These are phyloP conservation scores for Berberis vulgaris DNA, from an alignment of 164 flowering plant species.

Conservation along the genomic window DNA sequence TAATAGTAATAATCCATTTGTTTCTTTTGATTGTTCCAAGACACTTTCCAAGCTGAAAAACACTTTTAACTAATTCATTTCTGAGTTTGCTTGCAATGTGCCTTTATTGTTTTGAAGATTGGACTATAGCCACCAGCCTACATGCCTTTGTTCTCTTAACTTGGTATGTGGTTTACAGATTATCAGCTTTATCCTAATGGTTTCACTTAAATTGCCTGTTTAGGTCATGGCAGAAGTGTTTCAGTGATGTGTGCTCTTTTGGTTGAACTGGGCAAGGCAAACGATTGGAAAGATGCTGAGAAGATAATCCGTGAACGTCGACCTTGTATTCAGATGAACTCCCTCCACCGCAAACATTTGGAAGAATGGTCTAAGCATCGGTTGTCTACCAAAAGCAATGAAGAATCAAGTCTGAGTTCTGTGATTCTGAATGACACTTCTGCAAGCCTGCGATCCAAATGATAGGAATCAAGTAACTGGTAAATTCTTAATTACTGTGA, in stretches of 20 bases:
- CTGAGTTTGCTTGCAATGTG: no score
- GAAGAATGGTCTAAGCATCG: slow-evolving; percentile 82
- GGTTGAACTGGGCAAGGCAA: slow-evolving; percentile 69
- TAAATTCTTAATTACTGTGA: neutral
- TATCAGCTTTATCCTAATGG: neutral
- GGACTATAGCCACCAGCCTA: no score
- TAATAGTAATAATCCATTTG: no score
- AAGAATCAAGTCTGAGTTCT: slow-evolving; percentile 18
- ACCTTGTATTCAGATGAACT: slow-evolving; percentile 64
- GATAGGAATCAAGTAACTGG: neutral
- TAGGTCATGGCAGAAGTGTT: slow-evolving; percentile 96
- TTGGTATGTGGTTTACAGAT: neutral
- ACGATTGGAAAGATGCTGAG: slow-evolving; percentile 84
- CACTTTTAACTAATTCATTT: no score
- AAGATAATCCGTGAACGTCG: slow-evolving; percentile 44
- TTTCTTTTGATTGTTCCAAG: no score
- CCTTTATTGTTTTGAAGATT: no score
- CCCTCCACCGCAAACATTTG: slow-evolving; percentile 60
- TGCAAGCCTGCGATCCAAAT: slow-evolving; percentile 5
- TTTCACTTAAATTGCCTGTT: neutral
- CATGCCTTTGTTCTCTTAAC: no score
- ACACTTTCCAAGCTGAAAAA: no score
- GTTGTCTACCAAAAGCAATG: slow-evolving; percentile 32
- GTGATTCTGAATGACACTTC: slow-evolving; percentile 12
- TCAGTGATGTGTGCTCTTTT: slow-evolving; percentile 73